These are phyloP conservation scores for Fusarium mundagurra DNA, from an alignment of 2,329 filamentous ascomycete species.

Conservation along the genomic window DNA sequence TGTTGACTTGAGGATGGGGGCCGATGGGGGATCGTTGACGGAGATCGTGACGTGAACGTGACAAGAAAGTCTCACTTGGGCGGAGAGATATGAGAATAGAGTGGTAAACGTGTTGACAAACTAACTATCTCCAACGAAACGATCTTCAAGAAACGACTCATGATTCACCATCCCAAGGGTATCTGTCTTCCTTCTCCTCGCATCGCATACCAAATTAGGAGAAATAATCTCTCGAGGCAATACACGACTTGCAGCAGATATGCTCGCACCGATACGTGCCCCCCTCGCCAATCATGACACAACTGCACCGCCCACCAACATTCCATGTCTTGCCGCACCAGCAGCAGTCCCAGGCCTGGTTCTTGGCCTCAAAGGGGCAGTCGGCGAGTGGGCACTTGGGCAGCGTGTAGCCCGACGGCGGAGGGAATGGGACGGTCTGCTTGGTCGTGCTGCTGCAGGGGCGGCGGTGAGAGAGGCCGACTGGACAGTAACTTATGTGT, in stretches of 20 bases:
- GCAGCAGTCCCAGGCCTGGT: slow-evolving; percentile 64
- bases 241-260: slow-evolving; percentile 63
- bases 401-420: slow-evolving; percentile 54
- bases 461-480: slow-evolving; percentile 50
- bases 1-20: neutral
- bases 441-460: slow-evolving; percentile 56
- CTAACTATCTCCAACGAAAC: neutral
- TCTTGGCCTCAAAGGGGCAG: slow-evolving; percentile 61
- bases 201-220: slow-evolving; percentile 10
- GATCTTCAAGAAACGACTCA: neutral
- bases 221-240: slow-evolving; percentile 51
- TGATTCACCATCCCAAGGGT: slow-evolving; percentile 2
- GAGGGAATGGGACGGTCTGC: slow-evolving; percentile 58
- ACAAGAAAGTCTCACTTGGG: neutral
- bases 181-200: neutral
- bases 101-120: neutral
- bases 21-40: neutral
- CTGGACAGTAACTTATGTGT: slow-evolving; percentile 56
- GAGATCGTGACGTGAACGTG: neutral
- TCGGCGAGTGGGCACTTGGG: slow-evolving; percentile 57
- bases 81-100: neutral
- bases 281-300: slow-evolving; percentile 63
- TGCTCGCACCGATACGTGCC: slow-evolving; percentile 62
- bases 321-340: slow-evolving; percentile 67
- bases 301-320: slow-evolving; percentile 59